These are phyloP conservation scores for Ulmus americana DNA, from an alignment of 331 rosid genomes.

Conservation along the genomic window DNA sequence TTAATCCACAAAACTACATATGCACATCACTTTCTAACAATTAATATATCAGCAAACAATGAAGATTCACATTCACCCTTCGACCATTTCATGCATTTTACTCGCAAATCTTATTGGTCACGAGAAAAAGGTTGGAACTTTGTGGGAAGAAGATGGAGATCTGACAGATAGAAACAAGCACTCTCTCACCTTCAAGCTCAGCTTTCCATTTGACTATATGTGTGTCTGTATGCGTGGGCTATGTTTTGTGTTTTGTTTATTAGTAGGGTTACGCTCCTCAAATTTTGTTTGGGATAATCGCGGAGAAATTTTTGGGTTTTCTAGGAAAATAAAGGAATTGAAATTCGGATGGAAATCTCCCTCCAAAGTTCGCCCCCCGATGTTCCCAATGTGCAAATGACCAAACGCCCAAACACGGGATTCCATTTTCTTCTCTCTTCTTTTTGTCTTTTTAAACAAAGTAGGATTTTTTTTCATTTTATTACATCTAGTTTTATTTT, in stretches of 20 bases:
- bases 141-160: not conserved
- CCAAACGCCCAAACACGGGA: constrained; percentile 2
- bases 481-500: not conserved
- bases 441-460: not conserved
- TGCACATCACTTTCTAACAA: not conserved
- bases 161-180: not conserved
- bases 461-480: not conserved
- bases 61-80: not conserved
- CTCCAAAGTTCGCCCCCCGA: constrained; percentile 10
- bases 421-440: not conserved
- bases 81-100: too few species aligned
- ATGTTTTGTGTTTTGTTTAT: not conserved
- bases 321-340: not conserved
- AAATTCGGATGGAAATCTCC: constrained; percentile 16
- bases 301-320: too few species aligned
- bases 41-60: not conserved
- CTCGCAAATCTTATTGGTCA: too few species aligned
- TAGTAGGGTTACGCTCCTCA: too few species aligned
- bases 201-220: constrained; percentile 13
- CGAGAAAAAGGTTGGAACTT: not conserved
- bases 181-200: not conserved
- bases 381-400: too few species aligned
- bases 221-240: constrained; percentile 1
- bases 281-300: too few species aligned
- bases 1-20: not conserved